Evolutionary conservation across 108 stramenopile genomes (phyloP), one percentile per base, ranked within the genome.

Genomic region (Skeletonema grethae): DNA sequence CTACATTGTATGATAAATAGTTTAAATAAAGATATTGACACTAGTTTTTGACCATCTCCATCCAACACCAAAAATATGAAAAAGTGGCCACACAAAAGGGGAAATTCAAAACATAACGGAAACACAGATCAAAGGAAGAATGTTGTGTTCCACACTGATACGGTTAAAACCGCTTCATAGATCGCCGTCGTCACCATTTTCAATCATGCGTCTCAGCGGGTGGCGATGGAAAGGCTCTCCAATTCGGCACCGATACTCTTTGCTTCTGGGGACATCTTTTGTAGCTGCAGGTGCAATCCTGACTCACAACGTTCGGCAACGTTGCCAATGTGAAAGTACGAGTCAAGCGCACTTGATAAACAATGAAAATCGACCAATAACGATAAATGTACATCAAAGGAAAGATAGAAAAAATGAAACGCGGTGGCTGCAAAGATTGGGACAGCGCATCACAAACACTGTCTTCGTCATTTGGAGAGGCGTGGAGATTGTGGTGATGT

Each of bases 401-500:
- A 30, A 15, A 12, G 10, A 25, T 28, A 38, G 25, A 46, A 6
- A 43, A 25, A 29, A 29, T 16, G 2, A 41, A 18, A 28, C 63
- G 13, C 28, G 11, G 7, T 65, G 28, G 38, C 63, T 59, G 32
- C 34, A 39, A 35, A 55, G 18, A 34, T 70, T 72, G 68, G 7
- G 67, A 12, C 18, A 69, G 41, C 56, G 67, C 6, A 38, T 73
- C 25, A 41, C 31, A 11, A 57, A 65, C 46, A 35, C 72, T 18
- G 68, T 73, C 61, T 74, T 77, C 43, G 77, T 79, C 50, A 61
- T 77, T 12, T 57, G 60, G 22, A 57, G 82, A 22, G 77, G 75
- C 10, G 29, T 56, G 8, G 91, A 93, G 77, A 82, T 95, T 65
- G 73, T 74, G 18, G 30, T 90, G 0, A 64, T 83, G 25, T 50